These are phyloP conservation scores for Aspergillus pseudotamarii DNA, from an alignment of 2,329 filamentous ascomycete species.

Conservation along the genomic window DNA sequence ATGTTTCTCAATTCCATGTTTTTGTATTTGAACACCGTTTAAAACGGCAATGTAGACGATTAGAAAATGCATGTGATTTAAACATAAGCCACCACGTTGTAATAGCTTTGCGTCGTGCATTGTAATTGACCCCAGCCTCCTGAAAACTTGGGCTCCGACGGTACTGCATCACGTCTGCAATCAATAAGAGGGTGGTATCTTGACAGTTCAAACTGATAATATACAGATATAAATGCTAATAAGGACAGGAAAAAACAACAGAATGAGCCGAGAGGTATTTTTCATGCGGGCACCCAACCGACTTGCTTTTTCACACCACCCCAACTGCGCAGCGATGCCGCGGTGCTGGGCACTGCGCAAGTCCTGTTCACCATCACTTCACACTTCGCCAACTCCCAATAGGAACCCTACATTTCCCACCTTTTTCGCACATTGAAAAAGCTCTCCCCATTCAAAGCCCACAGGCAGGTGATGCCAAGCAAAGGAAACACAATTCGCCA, in stretches of 20 bases:
- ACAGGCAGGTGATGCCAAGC: not conserved
- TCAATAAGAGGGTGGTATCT: conserved; percentile 12
- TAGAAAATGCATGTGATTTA: conserved; percentile 6
- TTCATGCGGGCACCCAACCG: not conserved
- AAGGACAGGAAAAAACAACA: not conserved
- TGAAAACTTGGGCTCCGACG: not conserved
- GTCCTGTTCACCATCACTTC: not conserved
- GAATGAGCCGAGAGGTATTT: not conserved
- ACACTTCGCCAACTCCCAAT: not conserved
- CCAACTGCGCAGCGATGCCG: not conserved
- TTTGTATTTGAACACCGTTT: conserved; percentile 17
- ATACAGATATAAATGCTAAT: conserved; percentile 9
- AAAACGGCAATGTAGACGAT: conserved; percentile 13
- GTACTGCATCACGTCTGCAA: not conserved
- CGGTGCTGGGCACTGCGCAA: not conserved
- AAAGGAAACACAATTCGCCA: not conserved
- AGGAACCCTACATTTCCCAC: not conserved
- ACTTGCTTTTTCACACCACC: not conserved
- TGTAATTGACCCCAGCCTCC: not conserved
- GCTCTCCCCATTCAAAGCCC: not conserved
- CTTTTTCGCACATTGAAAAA: not conserved
- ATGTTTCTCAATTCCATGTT: conserved; percentile 18
- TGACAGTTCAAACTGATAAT: conserved; percentile 8
- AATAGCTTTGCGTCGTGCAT: not conserved
- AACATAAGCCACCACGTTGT: not conserved